Base-by-base conservation (phyloP, 2,329 filamentous ascomycete genomes). In the Fusarium caatingaense region DNA sequence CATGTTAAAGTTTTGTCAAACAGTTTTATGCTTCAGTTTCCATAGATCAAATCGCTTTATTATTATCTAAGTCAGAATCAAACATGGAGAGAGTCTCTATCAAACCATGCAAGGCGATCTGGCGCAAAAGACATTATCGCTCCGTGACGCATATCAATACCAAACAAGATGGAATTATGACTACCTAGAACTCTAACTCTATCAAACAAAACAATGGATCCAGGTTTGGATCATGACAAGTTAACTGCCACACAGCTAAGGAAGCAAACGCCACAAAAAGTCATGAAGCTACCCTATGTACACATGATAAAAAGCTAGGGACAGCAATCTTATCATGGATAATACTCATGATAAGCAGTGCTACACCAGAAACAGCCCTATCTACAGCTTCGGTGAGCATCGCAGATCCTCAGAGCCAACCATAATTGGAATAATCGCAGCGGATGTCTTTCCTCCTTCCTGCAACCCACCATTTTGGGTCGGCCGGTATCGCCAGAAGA, bases 401-500 rank as follows among this genome's bases (percentile, higher is more conserved):
- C 13, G 21, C 44, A 28, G 12, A 21, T 15, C 49, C 27, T 20
- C 10, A 16, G 46, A 47, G 10, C 53, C 47, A 48, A 49, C 45
- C 51, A 46, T 45, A 49, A 51, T 50, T 34, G 46, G 67, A 27
- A 42, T 65, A 47, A 48, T 60, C 21, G 20, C n/a, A 57, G 42
- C 37, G 18, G 28, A 47, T 50, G 53, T 50, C 30, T 46, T 53
- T 44, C 25, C 23, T 59, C n/a, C 51, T 47, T 51, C 46, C 57
- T 69, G 57, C 56, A 67, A 57, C 53, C 61, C 62, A 69, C 62
- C 63, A 60, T 74, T 75, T 74, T 64, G 58, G 58, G 56, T 32
- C 45, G 58, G 72, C 71, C 73, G 71, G 69, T 75, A 75, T 75
- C 73, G 73, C 71, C 64, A 71, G 37, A 45, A 64, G 60, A 60